Percentiles rank a stretch among this genome's conserved stretches.
Conservation (phyloP, 257 asterid species). For the Nicotiana attenuata region DNA sequence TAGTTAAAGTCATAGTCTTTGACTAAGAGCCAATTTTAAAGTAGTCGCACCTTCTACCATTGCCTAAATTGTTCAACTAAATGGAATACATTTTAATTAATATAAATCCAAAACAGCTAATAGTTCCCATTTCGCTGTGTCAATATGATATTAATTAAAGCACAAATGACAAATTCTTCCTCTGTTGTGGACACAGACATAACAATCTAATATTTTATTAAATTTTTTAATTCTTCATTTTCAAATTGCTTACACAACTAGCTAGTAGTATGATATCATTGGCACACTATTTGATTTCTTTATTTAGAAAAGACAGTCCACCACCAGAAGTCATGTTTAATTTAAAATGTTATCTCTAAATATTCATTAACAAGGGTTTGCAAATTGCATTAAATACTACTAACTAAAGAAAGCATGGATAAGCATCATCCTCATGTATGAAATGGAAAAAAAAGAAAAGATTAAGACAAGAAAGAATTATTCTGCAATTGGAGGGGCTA, state of each 20-base stretch:
- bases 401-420: neutral
- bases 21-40: too few relatives aligned
- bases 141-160: too few relatives aligned
- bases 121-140: too few relatives aligned
- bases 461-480: neutral
- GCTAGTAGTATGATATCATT: neutral
- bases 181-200: neutral
- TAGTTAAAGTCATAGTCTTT: too few relatives aligned
- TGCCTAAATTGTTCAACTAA: neutral
- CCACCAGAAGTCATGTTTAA: neutral
- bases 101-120: neutral
- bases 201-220: neutral
- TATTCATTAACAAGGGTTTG: neutral
- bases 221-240: too few relatives aligned
- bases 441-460: neutral
- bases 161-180: neutral
- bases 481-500: neutral
- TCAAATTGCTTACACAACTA: neutral
- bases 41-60: neutral
- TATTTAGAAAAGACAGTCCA: constrained; percentile 1
- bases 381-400: neutral
- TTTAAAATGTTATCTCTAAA: neutral
- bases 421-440: neutral
- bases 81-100: neutral
- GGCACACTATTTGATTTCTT: neutral